Conservation (phyloP, 2,329 filamentous ascomycete genomes). For the Xylariales sp. region DNA sequence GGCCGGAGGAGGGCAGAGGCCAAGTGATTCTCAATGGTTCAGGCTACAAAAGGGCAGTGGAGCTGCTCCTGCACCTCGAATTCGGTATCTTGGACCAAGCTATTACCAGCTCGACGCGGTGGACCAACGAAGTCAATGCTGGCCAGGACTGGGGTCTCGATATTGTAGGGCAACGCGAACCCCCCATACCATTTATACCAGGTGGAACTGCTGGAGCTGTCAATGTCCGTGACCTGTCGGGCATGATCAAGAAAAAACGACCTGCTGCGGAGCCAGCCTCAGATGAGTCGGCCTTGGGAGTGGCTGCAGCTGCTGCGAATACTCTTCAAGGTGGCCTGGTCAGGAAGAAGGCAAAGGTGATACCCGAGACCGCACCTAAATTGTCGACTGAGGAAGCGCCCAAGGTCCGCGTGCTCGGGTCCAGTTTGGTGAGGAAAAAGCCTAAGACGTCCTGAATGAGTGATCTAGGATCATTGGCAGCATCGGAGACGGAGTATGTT, state of each 20-base stretch:
- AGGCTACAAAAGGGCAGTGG: constrained; percentile 63
- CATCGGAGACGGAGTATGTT: too few relatives aligned
- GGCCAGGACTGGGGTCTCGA: constrained; percentile 48
- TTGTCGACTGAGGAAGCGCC: not conserved
- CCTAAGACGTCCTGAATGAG: too few relatives aligned
- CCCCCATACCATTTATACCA: constrained; percentile 14
- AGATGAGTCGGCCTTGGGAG: not conserved
- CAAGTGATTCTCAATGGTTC: constrained; percentile 58
- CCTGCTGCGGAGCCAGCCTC: constrained; percentile 13
- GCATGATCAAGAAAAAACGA: constrained; percentile 45
- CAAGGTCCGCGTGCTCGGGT: constrained; percentile 29
- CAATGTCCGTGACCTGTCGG: constrained; percentile 42
- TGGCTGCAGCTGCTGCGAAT: constrained; percentile 21
- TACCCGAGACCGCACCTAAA: constrained; percentile 2
- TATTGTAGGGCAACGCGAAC: constrained; percentile 39
- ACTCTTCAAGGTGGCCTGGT: constrained; percentile 35
- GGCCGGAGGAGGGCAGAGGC: constrained; percentile 59
- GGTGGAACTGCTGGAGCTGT: constrained; percentile 11
- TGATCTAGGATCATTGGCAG: too few relatives aligned
- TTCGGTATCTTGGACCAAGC: constrained; percentile 64
- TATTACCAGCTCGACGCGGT: constrained; percentile 60
- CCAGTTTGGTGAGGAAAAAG: constrained; percentile 46
- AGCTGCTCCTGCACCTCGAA: constrained; percentile 68
- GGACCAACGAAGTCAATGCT: constrained; percentile 62
- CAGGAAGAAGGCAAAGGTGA: constrained; percentile 46